Conservation (phyloP, 768 basidiomycete species). For the Clitopilus passeckerianus region DNA sequence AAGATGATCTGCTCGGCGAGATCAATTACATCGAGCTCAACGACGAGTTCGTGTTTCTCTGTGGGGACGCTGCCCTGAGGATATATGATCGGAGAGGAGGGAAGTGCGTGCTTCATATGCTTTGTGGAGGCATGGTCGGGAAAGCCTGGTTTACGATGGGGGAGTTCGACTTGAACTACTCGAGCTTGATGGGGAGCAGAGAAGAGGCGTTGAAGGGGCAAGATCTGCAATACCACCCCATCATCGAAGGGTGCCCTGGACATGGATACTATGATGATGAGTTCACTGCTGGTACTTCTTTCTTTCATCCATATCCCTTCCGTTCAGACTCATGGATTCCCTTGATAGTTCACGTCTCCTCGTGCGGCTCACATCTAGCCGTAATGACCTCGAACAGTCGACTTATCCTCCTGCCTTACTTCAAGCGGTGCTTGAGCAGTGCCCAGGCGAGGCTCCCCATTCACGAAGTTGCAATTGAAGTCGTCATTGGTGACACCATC, state of each 20-base stretch:
- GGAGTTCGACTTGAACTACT: constrained; percentile 19
- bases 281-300: constrained; percentile 36
- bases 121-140: constrained; percentile 23
- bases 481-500: constrained; percentile 35
- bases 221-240: constrained; percentile 5
- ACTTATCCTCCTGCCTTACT: constrained; percentile 37
- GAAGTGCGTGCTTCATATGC: constrained; percentile 34
- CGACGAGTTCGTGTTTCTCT: constrained; percentile 54
- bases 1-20: constrained; percentile 21
- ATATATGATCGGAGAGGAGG: constrained; percentile 48
- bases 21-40: constrained; percentile 67
- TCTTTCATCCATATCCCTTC: background rate
- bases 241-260: constrained; percentile 3
- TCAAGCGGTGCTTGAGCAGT: constrained; percentile 25
- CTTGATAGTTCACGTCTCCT: constrained; percentile 38
- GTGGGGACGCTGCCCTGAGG: constrained; percentile 40
- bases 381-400: constrained; percentile 31
- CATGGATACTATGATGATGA: constrained; percentile 25
- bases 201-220: constrained; percentile 7
- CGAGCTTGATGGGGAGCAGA: constrained; percentile 3
- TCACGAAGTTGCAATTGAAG: constrained; percentile 28
- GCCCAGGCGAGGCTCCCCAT: constrained; percentile 18
- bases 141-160: constrained; percentile 22
- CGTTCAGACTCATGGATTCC: background rate
- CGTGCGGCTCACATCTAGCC: constrained; percentile 43